Percentiles rank a stretch among this genome's conserved stretches.
phyloP scores from a whole-genome alignment of 1,284 basidiomycete genomes.

The Boletellus deceptivus region DNA sequence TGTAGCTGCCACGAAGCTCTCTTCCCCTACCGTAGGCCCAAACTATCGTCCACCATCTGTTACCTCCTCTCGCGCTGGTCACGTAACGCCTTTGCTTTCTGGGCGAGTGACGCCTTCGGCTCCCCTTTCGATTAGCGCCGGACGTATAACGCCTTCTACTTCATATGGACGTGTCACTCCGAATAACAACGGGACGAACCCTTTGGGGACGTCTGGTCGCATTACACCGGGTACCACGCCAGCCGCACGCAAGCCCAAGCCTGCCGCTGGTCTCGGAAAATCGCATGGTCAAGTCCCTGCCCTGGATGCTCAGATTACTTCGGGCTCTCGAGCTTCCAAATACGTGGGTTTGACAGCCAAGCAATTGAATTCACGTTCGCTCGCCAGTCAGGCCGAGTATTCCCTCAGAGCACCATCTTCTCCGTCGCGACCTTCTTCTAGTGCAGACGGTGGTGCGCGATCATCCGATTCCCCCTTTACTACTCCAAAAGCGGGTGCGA shows the following conservation, averaged over 20 bases:
- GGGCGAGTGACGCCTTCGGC: slow-evolving; percentile 47
- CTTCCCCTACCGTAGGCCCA: slow-evolving; percentile 65
- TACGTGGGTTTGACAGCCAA: slow-evolving; percentile 82
- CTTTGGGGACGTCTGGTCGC: slow-evolving; percentile 34
- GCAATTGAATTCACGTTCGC: slow-evolving; percentile 58
- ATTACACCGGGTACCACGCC: slow-evolving; percentile 42
- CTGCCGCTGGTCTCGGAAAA: slow-evolving; percentile 20
- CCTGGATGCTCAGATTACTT: slow-evolving; percentile 56
- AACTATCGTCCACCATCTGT: slow-evolving; percentile 74
- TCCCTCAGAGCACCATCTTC: slow-evolving; percentile 25
- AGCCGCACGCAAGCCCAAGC: slow-evolving; percentile 33
- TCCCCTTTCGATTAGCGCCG: slow-evolving; percentile 39
- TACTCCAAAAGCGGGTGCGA: slow-evolving; percentile 56
- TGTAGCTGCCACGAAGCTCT: slow-evolving; percentile 79
- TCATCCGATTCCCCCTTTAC: slow-evolving; percentile 52
- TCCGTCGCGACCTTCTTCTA: slow-evolving; percentile 28
- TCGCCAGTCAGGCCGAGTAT: slow-evolving; percentile 22
- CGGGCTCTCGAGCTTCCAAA: slow-evolving; percentile 80
- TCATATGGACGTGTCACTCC: slow-evolving; percentile 41
- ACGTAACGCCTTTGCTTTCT: slow-evolving; percentile 48
- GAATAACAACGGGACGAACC: slow-evolving; percentile 24
- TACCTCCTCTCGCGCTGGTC: slow-evolving; percentile 67
- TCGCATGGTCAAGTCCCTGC: slow-evolving; percentile 32
- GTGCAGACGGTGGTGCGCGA: slow-evolving; percentile 13
- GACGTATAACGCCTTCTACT: slow-evolving; percentile 46